phyloP scores from a whole-genome alignment of 805 yeast genomes.

The Saccharomycopsis fibuligera region DNA sequence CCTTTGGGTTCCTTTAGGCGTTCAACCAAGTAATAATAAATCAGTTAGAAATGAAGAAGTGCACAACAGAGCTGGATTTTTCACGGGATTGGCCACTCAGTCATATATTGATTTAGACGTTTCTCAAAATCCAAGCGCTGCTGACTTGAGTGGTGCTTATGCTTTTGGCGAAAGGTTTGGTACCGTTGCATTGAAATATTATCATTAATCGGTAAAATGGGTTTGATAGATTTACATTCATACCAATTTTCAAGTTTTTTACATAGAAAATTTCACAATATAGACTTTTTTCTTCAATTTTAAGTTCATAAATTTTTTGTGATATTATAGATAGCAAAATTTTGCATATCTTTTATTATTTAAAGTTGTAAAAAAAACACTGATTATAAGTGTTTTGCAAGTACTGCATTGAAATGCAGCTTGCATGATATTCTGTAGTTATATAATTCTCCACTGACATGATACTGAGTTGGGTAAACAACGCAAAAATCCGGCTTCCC shows the following conservation, averaged over 20 bases:
- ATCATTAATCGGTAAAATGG: constrained; percentile 1
- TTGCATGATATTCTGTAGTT: too few relatives aligned
- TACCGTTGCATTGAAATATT: constrained; percentile 8
- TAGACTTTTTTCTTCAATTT: too few relatives aligned
- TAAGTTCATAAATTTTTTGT: too few relatives aligned
- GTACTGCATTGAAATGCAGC: too few relatives aligned
- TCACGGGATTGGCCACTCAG: constrained; percentile 11
- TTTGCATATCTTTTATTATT: too few relatives aligned
- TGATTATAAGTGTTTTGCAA: too few relatives aligned
- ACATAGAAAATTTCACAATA: too few relatives aligned
- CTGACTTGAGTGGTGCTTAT: constrained; percentile 7
- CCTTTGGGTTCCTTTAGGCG: constrained; percentile 19
- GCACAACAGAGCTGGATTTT: constrained; percentile 5
- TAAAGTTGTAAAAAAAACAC: too few relatives aligned
- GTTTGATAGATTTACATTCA: not conserved
- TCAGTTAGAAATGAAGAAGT: constrained; percentile 21
- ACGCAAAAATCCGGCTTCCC: too few relatives aligned
- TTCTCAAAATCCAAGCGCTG: not conserved
- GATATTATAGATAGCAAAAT: not conserved
- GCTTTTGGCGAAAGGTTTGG: constrained; percentile 13
- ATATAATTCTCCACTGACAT: too few relatives aligned
- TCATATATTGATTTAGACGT: constrained; percentile 1
- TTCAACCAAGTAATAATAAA: constrained; percentile 21
- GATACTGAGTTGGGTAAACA: too few relatives aligned
- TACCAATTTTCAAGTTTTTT: not conserved